Percentiles rank a stretch among this genome's conserved stretches.
phyloP scores from a whole-genome alignment of 2,329 filamentous ascomycete species.

The Fusarium irregulare region DNA sequence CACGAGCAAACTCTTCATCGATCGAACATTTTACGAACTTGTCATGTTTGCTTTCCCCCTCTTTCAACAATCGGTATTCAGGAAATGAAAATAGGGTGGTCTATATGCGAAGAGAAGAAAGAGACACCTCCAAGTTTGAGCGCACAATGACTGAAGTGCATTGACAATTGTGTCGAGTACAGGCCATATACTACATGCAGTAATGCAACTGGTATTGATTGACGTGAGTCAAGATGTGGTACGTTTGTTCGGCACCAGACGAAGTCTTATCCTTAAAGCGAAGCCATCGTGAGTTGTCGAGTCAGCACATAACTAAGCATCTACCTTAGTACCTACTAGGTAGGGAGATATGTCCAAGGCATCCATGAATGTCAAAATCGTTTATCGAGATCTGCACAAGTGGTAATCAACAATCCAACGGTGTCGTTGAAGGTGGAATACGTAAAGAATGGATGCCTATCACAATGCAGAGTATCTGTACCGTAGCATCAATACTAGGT shows the following conservation, averaged over 20 bases:
- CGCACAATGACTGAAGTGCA: not conserved
- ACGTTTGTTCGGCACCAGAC: not conserved
- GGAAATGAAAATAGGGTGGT: constrained; percentile 12
- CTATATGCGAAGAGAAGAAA: not conserved
- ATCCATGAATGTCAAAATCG: not conserved
- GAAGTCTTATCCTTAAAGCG: constrained; percentile 1
- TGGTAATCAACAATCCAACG: constrained; percentile 1
- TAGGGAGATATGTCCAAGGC: not conserved
- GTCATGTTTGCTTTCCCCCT: constrained; percentile 1
- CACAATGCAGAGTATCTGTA: not conserved
- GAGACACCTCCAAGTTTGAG: not conserved
- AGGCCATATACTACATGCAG: not conserved
- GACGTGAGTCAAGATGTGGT: constrained; percentile 1
- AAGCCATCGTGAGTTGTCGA: constrained; percentile 8
- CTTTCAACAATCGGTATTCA: not conserved
- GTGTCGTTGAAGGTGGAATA: constrained; percentile 9
- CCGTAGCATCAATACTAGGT: not conserved
- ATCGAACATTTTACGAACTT: not conserved
- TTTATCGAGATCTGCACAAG: not conserved
- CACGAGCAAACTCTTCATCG: not conserved
- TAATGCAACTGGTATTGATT: not conserved
- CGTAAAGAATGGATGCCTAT: not conserved
- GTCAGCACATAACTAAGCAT: not conserved
- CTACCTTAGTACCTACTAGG: not conserved
- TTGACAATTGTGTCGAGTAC: not conserved